Evolutionary conservation across 345 rosid species (phyloP).

Genomic region (Jatropha curcas): DNA sequence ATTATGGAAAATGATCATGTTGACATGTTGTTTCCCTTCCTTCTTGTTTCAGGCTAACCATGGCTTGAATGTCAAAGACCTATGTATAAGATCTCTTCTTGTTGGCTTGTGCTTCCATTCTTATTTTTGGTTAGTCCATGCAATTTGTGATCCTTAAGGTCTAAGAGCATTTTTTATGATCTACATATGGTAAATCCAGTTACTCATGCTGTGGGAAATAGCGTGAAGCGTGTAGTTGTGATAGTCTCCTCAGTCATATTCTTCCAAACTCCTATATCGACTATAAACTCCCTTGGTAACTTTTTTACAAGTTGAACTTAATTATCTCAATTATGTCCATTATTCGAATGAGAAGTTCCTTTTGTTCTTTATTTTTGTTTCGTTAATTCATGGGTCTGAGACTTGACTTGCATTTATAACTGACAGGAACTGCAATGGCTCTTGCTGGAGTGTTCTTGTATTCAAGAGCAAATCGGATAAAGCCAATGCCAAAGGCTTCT

Average conservation of each 20-base stretch:
- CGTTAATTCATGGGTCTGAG: not conserved
- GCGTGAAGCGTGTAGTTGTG: constrained; percentile 81
- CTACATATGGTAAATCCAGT: constrained; percentile 79
- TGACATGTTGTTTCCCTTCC: not conserved
- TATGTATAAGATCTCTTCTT: constrained; percentile 55
- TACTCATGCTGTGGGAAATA: constrained; percentile 83
- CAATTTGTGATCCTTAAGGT: too few species aligned
- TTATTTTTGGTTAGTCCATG: constrained; percentile 25
- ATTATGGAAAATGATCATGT: not conserved
- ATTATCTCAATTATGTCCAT: too few species aligned
- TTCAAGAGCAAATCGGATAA: constrained; percentile 50
- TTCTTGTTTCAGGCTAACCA: constrained; percentile 52
- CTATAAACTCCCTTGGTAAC: constrained; percentile 61
- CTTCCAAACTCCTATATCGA: constrained; percentile 67
- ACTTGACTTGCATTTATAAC: not conserved
- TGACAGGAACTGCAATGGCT: constrained; percentile 73
- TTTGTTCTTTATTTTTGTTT: not conserved
- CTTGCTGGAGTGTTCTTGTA: constrained; percentile 78
- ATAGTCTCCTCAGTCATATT: constrained; percentile 66
- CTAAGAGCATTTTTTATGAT: constrained; percentile 31
- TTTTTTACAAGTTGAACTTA: too few species aligned
- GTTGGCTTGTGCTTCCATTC: constrained; percentile 75
- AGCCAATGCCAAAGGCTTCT: constrained; percentile 41
- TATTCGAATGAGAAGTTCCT: not conserved
- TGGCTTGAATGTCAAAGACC: constrained; percentile 54